Evolutionary conservation across 257 asterid species (phyloP).

Genomic region (Nicotiana obtusifolia): DNA sequence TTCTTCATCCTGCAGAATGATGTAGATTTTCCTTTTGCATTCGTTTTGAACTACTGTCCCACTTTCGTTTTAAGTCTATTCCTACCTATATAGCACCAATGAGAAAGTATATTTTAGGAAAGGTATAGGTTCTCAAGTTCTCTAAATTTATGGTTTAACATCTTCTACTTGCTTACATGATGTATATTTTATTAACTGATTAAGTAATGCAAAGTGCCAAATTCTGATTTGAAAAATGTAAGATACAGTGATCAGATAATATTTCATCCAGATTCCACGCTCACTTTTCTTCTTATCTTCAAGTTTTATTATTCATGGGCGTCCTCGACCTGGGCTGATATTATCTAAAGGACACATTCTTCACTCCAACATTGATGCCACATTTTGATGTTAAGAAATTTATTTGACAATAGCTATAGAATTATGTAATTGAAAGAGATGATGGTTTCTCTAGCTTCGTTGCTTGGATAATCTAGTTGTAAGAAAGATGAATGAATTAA

Average conservation of each 20-base stretch:
- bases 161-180: background rate
- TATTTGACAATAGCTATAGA: background rate
- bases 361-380: background rate
- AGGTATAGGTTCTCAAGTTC: background rate
- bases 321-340: background rate
- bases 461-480: background rate
- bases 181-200: background rate
- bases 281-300: conserved; percentile 5
- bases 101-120: background rate
- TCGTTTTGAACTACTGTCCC: background rate
- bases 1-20: background rate
- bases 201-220: background rate
- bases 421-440: background rate
- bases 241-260: background rate
- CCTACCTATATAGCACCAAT: background rate
- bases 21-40: background rate
- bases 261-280: background rate
- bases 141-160: background rate
- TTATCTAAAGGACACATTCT: background rate
- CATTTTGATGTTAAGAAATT: background rate
- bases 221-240: background rate
- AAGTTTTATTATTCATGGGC: background rate
- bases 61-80: background rate
- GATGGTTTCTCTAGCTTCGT: background rate
- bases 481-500: background rate